Evolutionary conservation across 305 asterid species (phyloP).

Genomic region (Solanum hybrid): DNA sequence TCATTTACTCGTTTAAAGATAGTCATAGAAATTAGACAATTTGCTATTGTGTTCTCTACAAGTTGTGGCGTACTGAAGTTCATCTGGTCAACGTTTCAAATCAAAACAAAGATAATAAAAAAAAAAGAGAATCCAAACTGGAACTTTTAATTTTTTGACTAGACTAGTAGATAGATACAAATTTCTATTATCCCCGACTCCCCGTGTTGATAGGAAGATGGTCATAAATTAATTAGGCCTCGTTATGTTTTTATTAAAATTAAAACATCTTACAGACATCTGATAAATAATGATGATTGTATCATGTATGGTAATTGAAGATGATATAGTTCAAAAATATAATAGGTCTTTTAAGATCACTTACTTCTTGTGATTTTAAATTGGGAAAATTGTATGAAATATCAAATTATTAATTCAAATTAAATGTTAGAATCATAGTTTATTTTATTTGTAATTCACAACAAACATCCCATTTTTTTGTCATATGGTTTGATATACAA

Average conservation of each 20-base stretch:
- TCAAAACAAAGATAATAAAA: neutral
- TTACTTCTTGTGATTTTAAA: neutral
- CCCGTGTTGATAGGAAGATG: neutral
- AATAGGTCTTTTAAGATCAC: neutral
- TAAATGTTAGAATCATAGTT: too few relatives aligned
- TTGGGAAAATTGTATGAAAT: too few relatives aligned
- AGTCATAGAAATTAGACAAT: neutral
- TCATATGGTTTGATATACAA: too few relatives aligned
- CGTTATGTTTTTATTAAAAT: too few relatives aligned
- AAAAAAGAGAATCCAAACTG: neutral
- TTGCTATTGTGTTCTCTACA: neutral
- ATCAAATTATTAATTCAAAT: too few relatives aligned
- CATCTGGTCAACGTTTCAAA: neutral
- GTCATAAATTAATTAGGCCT: neutral
- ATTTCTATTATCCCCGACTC: neutral
- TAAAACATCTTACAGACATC: neutral
- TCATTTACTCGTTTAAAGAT: neutral
- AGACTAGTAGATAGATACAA: neutral
- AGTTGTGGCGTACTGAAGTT: neutral
- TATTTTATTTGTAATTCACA: too few relatives aligned
- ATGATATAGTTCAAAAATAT: neutral
- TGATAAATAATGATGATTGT: neutral
- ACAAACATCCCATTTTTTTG: too few relatives aligned
- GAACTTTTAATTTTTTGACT: neutral
- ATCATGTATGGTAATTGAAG: neutral